phyloP scores from a whole-genome alignment of 2,329 filamentous ascomycete genomes.

The Sporothrix inflata region DNA sequence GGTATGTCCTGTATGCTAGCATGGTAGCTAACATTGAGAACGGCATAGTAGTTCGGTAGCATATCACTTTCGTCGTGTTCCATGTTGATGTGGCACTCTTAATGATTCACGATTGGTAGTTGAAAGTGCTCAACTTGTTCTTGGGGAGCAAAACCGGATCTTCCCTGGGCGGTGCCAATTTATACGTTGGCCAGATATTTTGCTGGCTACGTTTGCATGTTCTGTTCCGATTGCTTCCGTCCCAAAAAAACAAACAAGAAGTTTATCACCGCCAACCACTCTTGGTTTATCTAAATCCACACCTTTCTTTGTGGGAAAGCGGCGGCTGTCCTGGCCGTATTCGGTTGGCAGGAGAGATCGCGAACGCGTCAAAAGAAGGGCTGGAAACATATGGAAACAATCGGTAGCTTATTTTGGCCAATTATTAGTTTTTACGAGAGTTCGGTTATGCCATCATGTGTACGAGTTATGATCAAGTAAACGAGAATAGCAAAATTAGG shows the following conservation, averaged over 20 bases:
- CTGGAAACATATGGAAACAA: no score
- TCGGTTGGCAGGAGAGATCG: background rate
- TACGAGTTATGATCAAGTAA: background rate
- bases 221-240: background rate
- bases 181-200: background rate
- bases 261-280: background rate
- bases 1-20: background rate
- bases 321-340: background rate
- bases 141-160: background rate
- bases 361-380: no score
- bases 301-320: no score
- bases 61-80: background rate
- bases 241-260: background rate
- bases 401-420: no score
- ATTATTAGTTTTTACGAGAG: no score
- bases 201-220: background rate
- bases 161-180: background rate
- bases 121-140: background rate
- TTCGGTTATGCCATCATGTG: background rate
- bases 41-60: constrained; percentile 24
- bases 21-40: constrained; percentile 17
- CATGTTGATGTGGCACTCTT: background rate
- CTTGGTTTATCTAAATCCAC: no score
- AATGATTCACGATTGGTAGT: background rate
- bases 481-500: background rate